These are phyloP conservation scores for Daedaleopsis sinensis DNA, from an alignment of 768 basidiomycete genomes.

Conservation along the genomic window DNA sequence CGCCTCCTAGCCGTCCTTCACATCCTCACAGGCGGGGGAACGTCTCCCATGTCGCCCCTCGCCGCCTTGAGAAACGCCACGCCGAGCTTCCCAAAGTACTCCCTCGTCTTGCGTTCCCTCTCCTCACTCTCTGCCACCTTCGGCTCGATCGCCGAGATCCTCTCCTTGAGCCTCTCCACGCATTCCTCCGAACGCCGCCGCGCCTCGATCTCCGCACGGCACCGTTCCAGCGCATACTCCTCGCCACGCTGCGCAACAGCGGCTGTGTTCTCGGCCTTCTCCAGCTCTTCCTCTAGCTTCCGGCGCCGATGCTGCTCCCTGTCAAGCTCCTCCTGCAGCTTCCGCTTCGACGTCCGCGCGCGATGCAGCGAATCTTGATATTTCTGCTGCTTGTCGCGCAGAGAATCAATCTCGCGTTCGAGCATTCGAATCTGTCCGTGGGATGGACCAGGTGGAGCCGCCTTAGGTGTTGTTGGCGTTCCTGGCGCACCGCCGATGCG, in stretches of 20 bases:
- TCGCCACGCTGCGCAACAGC: constrained; percentile 15
- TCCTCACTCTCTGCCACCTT: constrained; percentile 12
- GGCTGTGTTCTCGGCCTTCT: constrained; percentile 12
- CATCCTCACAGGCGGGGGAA: neutral
- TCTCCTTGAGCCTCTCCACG: constrained; percentile 7
- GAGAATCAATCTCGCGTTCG: constrained; percentile 42
- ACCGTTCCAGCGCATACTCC: constrained; percentile 21
- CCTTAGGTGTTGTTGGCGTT: neutral
- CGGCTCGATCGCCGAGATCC: constrained; percentile 9
- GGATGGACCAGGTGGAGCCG: neutral
- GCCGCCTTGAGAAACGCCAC: constrained; percentile 22
- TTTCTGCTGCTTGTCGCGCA: constrained; percentile 39
- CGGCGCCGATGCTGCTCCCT: constrained; percentile 27
- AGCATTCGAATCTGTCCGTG: constrained; percentile 15
- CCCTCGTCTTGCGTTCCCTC: constrained; percentile 21
- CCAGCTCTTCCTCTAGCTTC: constrained; percentile 25
- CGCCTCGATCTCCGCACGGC: constrained; percentile 20
- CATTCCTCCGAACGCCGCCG: constrained; percentile 16
- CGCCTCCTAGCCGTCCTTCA: neutral
- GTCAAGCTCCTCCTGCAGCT: constrained; percentile 42
- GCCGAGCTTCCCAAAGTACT: constrained; percentile 23
- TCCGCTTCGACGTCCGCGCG: constrained; percentile 43
- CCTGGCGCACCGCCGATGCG: neutral
- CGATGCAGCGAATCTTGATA: constrained; percentile 35
- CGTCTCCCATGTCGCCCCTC: constrained; percentile 21